Base-by-base conservation (phyloP, 2,329 filamentous ascomycete species). In the Alternaria dauci region DNA sequence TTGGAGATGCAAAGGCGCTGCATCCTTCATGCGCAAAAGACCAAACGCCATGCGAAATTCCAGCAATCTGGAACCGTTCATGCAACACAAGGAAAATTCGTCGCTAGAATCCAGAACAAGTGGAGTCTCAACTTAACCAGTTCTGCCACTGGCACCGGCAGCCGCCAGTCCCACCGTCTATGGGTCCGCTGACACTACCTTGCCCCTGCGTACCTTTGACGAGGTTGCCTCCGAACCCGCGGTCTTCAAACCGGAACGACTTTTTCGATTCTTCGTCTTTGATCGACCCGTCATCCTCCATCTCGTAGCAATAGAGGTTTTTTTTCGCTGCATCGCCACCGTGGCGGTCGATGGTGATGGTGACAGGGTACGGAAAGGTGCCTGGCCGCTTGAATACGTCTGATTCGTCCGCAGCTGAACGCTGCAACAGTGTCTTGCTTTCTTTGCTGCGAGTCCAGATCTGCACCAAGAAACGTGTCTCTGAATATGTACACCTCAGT, bases 131-230 rank as follows among this genome's bases (percentile, higher is more conserved):
- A 46, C 41, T 62, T 39, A 77, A 62, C 78, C 80, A 88, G 74
- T 88, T 88, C 72, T 82, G 80, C 86, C 87, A 89, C 67, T 81
- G 76, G 74, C 87, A 89, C n/a, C 70, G 70, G 78, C 87, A 89
- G 0, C 87, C 87, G 7, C 86, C 87, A 5, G 77, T 82, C 1
- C 87, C 87, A 1, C 87, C 87, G 76, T 89, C 87, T 58, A 87
- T 81, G 32, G 73, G 65, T 1, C 85, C 85, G 5, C 58, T 72
- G 5, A 76, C 79, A 28, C 70, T 76, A 12, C 72, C 69, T 36
- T 83, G 80, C 7, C 82, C 81, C 11, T 78, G 74, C 4, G 83
- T 81, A 3, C 83, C 78, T 69, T 87, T 85, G 1, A 88, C 78
- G 44, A 87, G 65, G 2, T 70, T 77, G 0, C 86, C 87, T 0